Evolutionary conservation across 176 grass and related monocot species (phyloP), one percentile per base, ranked within the genome.

Genomic region (Rhynchospora tenuis): DNA sequence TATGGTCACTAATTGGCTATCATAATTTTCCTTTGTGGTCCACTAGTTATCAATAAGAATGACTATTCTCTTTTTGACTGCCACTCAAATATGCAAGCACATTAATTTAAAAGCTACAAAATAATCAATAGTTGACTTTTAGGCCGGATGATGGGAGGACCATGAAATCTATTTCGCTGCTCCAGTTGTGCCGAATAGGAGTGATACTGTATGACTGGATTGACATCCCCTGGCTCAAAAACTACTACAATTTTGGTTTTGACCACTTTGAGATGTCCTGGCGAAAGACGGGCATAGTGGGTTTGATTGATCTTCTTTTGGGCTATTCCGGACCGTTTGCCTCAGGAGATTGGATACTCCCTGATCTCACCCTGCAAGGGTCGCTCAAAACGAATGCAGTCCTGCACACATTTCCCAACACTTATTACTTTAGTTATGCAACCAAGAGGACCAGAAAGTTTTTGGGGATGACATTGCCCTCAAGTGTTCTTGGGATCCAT

Each of bases 351-450:
- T 98, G 96, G 96, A 98, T 98, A 87, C 83, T 98, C 13, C 93
- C 96, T 84, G 96, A 98, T 51, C 89, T 98, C 64, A 98, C 96
- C 82, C 84, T 98, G 17, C 96, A 93, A 89, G 96, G 93, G 47
- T 87, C 93, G 31, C 74, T 98, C 67, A 91, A 86, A 65, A 64
- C 91, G 28, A 98, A 98, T 76, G 86, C 89, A 22, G 79, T 19
- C 17, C 77, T 98, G 38, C 85, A 54, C 38, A 98, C 91, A 42
- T 98, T 98, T 83, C 93, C 93, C 45, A 91, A 87, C 73, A 98
- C 96, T 46, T 95, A 91, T 93, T 98, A 98, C 84, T 98, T 91
- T 85, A 98, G 96, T 88, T 98, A 98, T 83, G 96, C 96, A 24
- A 98, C 96, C 46, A 98, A 95, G 86, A 91, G 86, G 84, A 98